Evolutionary conservation across 225 moss, liverwort and hornwort genomes (phyloP).

Genomic region (Marchantia polymorpha): DNA sequence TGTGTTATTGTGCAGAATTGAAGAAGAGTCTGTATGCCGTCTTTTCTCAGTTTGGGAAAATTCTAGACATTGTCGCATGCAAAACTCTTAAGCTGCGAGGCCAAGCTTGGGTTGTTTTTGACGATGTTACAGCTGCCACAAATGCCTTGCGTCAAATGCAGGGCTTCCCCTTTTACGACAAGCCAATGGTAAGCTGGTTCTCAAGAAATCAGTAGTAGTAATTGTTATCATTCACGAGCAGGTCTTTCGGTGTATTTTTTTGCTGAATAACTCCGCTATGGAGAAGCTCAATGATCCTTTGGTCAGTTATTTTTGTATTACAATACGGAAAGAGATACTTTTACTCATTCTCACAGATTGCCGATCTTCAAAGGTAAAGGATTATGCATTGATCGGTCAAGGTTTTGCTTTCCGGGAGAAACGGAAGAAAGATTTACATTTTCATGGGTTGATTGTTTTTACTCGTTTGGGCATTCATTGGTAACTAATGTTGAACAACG

Average conservation of each 20-base stretch:
- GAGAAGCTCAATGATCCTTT: no score
- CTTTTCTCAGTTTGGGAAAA: slow-evolving; percentile 97
- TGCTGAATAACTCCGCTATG: background rate
- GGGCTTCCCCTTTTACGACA: slow-evolving; percentile 97
- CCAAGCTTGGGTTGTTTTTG: slow-evolving; percentile 98
- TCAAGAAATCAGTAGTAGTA: background rate
- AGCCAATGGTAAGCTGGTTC: slow-evolving; percentile 69
- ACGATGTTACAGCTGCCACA: slow-evolving; percentile 92
- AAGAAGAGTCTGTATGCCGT: slow-evolving; percentile 98
- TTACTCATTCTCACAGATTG: no score
- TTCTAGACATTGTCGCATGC: slow-evolving; percentile 89
- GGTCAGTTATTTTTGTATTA: no score
- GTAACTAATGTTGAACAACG: no score
- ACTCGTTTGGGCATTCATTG: no score
- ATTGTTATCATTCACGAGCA: background rate
- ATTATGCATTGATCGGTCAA: no score
- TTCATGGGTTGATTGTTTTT: no score
- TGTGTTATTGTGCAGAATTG: slow-evolving; percentile 54
- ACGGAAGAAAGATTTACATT: no score
- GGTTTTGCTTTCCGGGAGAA: no score
- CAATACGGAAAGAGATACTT: no score
- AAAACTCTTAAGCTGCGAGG: slow-evolving; percentile 96
- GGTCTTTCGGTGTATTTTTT: background rate
- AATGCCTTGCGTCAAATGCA: slow-evolving; percentile 99
- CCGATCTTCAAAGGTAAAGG: no score